Evolutionary conservation across 768 basidiomycete genomes (phyloP).

Genomic region (Porphyrellus cyaneotinctus): DNA sequence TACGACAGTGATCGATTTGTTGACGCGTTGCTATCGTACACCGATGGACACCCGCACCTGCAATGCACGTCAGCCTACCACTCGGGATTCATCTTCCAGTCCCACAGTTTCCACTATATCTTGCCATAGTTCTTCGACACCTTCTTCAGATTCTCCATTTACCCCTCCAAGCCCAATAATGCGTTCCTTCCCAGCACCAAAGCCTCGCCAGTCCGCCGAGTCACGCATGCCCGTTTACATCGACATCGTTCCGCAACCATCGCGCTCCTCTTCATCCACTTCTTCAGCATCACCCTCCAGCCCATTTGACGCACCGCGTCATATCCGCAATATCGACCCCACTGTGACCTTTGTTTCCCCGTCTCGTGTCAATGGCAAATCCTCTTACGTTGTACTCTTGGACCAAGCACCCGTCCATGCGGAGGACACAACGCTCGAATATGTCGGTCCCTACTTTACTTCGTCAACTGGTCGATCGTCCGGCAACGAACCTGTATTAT

Average conservation of each 20-base stretch:
- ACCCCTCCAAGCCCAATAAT: conserved; percentile 17
- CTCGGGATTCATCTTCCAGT: conserved; percentile 13
- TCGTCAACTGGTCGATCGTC: conserved; percentile 21
- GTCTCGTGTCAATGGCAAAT: conserved; percentile 45
- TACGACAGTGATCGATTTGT: conserved; percentile 31
- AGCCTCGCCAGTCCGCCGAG: conserved; percentile 19
- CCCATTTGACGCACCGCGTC: conserved; percentile 41
- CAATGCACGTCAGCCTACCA: conserved; percentile 18
- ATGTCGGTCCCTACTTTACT: conserved; percentile 33
- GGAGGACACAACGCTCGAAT: conserved; percentile 41
- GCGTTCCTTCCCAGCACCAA: conserved; percentile 21
- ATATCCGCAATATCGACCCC: conserved; percentile 57
- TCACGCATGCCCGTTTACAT: conserved; percentile 32
- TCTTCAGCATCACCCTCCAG: conserved; percentile 3
- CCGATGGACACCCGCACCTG: conserved; percentile 21
- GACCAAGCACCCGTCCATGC: conserved; percentile 48
- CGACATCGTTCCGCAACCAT: conserved; percentile 28
- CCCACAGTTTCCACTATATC: conserved; percentile 26
- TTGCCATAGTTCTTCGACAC: conserved; percentile 19
- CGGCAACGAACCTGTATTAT: conserved; percentile 39
- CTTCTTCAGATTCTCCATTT: conserved; percentile 17
- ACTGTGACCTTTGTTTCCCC: conserved; percentile 60
- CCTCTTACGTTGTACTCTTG: conserved; percentile 51
- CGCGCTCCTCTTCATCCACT: neutral
- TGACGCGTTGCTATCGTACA: conserved; percentile 33